Percentiles rank a stretch among this genome's conserved stretches.
These are phyloP conservation scores for Cercospora sojina DNA, from an alignment of 2,329 filamentous ascomycete genomes.

Conservation along the genomic window DNA sequence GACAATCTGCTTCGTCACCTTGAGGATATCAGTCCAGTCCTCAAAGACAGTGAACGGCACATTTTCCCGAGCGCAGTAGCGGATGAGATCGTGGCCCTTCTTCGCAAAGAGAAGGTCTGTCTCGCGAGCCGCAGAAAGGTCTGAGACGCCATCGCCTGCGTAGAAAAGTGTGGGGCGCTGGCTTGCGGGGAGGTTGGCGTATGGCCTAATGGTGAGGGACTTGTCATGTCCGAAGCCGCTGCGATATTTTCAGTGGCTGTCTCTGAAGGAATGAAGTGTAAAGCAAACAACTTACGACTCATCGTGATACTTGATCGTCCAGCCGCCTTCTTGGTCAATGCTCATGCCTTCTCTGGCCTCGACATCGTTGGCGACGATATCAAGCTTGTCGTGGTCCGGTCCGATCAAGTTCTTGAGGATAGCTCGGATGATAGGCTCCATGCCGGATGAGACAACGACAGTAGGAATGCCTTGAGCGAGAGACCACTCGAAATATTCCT, in stretches of 20 bases:
- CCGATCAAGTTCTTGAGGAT: conserved; percentile 79
- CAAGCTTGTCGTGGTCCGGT: conserved; percentile 72
- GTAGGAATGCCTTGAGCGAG: conserved; percentile 81
- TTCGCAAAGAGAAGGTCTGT: conserved; percentile 94
- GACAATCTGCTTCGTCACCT: conserved; percentile 73
- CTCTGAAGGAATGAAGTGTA: neutral
- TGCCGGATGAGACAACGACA: conserved; percentile 87
- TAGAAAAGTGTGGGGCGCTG: conserved; percentile 85
- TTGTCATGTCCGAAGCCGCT: conserved; percentile 96
- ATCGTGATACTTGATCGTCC: conserved; percentile 86
- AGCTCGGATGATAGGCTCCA: conserved; percentile 86
- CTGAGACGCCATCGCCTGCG: conserved; percentile 90
- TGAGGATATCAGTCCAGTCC: conserved; percentile 76
- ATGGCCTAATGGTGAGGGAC: conserved; percentile 84
- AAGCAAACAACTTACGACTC: conserved; percentile 58
- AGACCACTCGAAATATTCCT: conserved; percentile 82
- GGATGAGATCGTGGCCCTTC: conserved; percentile 82
- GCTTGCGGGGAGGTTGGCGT: conserved; percentile 67
- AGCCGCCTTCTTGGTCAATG: conserved; percentile 78
- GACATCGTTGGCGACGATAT: conserved; percentile 88
- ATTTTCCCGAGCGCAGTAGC: conserved; percentile 78
- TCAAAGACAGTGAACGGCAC: conserved; percentile 87
- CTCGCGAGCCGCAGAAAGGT: conserved; percentile 83
- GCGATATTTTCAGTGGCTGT: neutral
- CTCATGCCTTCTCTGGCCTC: conserved; percentile 64